Evolutionary conservation across 1,284 basidiomycete genomes (phyloP), one percentile per base, ranked within the genome.

Genomic region (Papiliotrema flavescens): DNA sequence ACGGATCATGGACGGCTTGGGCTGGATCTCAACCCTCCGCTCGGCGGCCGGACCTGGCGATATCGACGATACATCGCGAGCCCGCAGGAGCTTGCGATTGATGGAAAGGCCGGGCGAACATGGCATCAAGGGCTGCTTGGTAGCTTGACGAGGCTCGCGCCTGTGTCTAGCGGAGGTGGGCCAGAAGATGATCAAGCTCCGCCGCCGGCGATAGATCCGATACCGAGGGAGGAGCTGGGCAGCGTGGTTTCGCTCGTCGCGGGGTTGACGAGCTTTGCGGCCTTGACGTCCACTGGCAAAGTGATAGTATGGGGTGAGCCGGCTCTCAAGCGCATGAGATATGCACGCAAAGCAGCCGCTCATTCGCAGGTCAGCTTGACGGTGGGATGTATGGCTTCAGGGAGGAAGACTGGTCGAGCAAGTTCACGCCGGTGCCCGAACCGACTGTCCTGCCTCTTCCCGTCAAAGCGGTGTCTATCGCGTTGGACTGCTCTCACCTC

Each of bases 321-420:
- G n/a, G n/a, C n/a, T n/a, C n/a, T n/a, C n/a, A n/a, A n/a, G n/a
- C n/a, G n/a, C n/a, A n/a, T n/a, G n/a, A n/a, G n/a, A n/a, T n/a
- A n/a, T n/a, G n/a, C n/a, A n/a, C n/a, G n/a, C n/a, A n/a, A n/a
- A 32, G 6, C 28, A 11, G 11, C 28, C 14, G 17, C 45, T 51
- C 23, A 46, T 47, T 36, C 44, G 17, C 49, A 88, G 86, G 87
- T 36, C 82, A 83, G 13, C 70, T 90, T 60, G 80, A 87, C 60
- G 85, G 84, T 0, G 74, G 69, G 3, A 36, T 51, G 7, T 51
- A 61, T 3, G 52, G 54, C 4, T 63, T 58, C 34, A 42, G 61
- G 19, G 51, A 50, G 9, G 34, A 35, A 17, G 57, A 56, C 37
- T 76, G 67, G 66, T 52, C 61, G 24, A 55, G 69, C 36, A 56